These are phyloP conservation scores for Dactylellina drechsleri DNA, from an alignment of 2,329 filamentous ascomycete species.

Conservation along the genomic window DNA sequence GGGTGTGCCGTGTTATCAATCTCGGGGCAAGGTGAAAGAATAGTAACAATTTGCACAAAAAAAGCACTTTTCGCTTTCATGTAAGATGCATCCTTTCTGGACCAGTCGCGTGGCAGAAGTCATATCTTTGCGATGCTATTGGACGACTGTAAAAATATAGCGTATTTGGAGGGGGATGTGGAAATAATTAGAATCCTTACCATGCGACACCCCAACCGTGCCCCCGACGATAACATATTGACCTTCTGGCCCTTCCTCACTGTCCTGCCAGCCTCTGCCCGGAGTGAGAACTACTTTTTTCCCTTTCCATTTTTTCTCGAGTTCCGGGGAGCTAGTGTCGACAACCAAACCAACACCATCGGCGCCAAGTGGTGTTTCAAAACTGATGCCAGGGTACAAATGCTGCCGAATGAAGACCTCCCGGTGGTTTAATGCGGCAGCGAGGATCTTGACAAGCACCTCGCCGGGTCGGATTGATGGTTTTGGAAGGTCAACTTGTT, in stretches of 20 bases:
- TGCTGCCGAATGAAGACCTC: slow-evolving; percentile 94
- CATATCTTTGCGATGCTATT: slow-evolving; percentile 40
- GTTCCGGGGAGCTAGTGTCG: slow-evolving; percentile 68
- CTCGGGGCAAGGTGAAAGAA: slow-evolving; percentile 25
- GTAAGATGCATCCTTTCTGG: slow-evolving; percentile 43
- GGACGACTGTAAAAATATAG: slow-evolving; percentile 4
- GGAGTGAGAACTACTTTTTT: slow-evolving; percentile 83
- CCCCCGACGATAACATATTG: slow-evolving; percentile 75
- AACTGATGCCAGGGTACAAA: slow-evolving; percentile 86
- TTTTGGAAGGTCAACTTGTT: slow-evolving; percentile 71
- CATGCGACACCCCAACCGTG: slow-evolving; percentile 69
- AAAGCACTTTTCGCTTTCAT: slow-evolving; percentile 23
- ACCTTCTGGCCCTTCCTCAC: slow-evolving; percentile 77
- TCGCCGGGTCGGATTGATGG: slow-evolving; percentile 72
- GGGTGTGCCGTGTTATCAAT: slow-evolving; percentile 49
- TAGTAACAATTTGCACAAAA: slow-evolving; percentile 5
- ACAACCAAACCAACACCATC: slow-evolving; percentile 83
- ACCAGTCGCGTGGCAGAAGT: slow-evolving; percentile 54
- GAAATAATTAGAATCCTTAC: slow-evolving; percentile 35
- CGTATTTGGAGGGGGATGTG: neutral
- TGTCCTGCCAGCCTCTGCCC: slow-evolving; percentile 77
- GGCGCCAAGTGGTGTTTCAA: slow-evolving; percentile 77
- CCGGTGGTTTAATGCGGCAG: slow-evolving; percentile 90
- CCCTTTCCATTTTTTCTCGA: slow-evolving; percentile 68
- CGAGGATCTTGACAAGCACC: slow-evolving; percentile 78